Conservation (phyloP, 257 asterid species). For the Sherardia arvensis region DNA sequence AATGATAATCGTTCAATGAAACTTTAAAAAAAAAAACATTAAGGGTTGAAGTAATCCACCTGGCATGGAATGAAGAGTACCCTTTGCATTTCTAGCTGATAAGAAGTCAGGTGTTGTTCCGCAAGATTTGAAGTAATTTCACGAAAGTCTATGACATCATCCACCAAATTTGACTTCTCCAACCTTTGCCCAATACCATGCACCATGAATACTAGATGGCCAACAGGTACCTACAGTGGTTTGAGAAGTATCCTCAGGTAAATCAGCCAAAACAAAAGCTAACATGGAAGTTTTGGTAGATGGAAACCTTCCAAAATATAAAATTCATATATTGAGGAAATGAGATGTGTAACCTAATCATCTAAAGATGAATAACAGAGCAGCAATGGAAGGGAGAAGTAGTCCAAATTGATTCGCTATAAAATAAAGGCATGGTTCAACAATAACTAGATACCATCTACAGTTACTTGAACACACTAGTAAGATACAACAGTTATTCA, state of each 20-base stretch:
- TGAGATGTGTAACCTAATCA: background rate
- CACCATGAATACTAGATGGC: conserved; percentile 91
- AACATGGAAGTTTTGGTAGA: background rate
- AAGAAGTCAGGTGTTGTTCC: conserved; percentile 71
- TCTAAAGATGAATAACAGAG: background rate
- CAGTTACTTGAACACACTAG: background rate
- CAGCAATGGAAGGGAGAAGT: background rate
- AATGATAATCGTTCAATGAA: background rate
- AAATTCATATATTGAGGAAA: background rate
- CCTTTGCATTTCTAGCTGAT: conserved; percentile 85
- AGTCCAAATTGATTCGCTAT: background rate
- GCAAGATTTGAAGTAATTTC: conserved; percentile 66
- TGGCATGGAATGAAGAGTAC: conserved; percentile 92
- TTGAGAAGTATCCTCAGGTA: background rate
- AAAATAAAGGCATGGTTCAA: background rate
- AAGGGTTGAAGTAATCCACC: conserved; percentile 27
- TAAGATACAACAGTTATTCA: conserved; percentile 9
- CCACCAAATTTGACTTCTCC: conserved; percentile 95
- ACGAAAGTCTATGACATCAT: conserved; percentile 85
- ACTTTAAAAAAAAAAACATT: conserved; percentile 4
- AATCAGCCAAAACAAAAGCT: background rate
- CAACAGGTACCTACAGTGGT: conserved; percentile 75
- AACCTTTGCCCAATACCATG: conserved; percentile 98
- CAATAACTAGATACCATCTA: background rate
- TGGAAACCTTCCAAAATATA: background rate